These are phyloP conservation scores for Lenzites betulinus DNA, from an alignment of 768 basidiomycete species.

Conservation along the genomic window DNA sequence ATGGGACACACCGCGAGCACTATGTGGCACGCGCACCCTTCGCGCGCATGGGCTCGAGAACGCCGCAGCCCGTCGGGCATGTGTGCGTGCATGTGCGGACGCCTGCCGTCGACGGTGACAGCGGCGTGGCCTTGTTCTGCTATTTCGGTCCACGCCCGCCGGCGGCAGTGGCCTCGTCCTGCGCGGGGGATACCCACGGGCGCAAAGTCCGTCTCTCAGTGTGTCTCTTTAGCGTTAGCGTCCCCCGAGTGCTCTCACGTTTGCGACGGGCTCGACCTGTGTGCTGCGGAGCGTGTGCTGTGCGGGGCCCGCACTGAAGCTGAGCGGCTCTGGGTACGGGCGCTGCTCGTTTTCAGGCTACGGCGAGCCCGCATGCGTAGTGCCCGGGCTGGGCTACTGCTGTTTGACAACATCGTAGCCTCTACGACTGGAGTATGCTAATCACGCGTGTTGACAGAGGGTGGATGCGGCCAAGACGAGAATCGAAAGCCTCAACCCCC, in stretches of 20 bases:
- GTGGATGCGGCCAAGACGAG: slow-evolving; percentile 82
- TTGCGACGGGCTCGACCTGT: neutral
- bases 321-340: neutral
- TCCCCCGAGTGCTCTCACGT: slow-evolving; percentile 13
- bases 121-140: slow-evolving; percentile 8
- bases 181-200: slow-evolving; percentile 11
- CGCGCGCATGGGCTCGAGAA: neutral
- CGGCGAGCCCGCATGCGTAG: neutral
- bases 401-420: neutral
- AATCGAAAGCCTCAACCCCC: slow-evolving; percentile 89
- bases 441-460: slow-evolving; percentile 52
- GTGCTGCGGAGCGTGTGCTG: slow-evolving; percentile 18
- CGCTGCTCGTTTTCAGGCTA: neutral
- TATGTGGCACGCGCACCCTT: neutral
- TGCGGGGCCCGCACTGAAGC: neutral
- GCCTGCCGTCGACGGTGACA: neutral
- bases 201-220: slow-evolving; percentile 8
- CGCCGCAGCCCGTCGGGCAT: neutral
- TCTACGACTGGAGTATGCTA: neutral
- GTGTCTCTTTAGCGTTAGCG: slow-evolving; percentile 2
- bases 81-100: neutral
- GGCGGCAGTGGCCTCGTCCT: neutral
- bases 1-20: neutral
- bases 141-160: slow-evolving; percentile 10
- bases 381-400: neutral